Conservation (phyloP, 2,329 filamentous ascomycete genomes). For the Talaromyces sp. region DNA sequence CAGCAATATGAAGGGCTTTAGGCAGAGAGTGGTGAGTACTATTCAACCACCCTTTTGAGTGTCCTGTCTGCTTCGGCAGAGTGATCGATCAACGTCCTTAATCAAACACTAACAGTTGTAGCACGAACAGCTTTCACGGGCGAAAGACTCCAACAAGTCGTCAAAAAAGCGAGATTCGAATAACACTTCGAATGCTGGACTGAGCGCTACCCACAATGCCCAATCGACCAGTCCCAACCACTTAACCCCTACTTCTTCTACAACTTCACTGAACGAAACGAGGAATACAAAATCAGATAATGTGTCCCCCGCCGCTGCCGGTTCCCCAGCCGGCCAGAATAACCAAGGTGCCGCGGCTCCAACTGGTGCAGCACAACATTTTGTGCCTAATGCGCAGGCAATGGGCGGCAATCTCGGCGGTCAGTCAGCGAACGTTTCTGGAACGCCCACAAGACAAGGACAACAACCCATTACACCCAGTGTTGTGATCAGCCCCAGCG, state of each 20-base stretch:
- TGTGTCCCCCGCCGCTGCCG: constrained; percentile 35
- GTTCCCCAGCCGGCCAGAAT: constrained; percentile 24
- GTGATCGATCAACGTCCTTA: not conserved
- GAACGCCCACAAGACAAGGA: constrained; percentile 62
- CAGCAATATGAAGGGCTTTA: constrained; percentile 88
- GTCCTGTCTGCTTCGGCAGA: not conserved
- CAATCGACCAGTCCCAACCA: constrained; percentile 61
- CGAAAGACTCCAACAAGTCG: constrained; percentile 82
- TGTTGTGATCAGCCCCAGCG: constrained; percentile 91
- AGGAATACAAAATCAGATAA: constrained; percentile 69
- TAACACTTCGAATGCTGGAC: constrained; percentile 65
- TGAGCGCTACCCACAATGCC: constrained; percentile 39
- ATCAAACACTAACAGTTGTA: constrained; percentile 48
- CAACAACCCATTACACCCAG: constrained; percentile 68
- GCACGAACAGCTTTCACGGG: constrained; percentile 83
- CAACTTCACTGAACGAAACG: constrained; percentile 77
- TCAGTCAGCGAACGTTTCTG: constrained; percentile 45
- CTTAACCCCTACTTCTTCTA: constrained; percentile 81
- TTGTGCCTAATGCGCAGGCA: constrained; percentile 31
- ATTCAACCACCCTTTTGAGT: not conserved
- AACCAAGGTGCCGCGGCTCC: constrained; percentile 28
- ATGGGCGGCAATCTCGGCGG: constrained; percentile 28
- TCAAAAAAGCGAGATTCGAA: constrained; percentile 68
- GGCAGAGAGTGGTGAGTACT: constrained; percentile 86
- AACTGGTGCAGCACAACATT: constrained; percentile 35